Percentiles rank a stretch among this genome's conserved stretches.
phyloP scores from a whole-genome alignment of 108 stramenopile species.

The Pseudonitzschia delicatissima region DNA sequence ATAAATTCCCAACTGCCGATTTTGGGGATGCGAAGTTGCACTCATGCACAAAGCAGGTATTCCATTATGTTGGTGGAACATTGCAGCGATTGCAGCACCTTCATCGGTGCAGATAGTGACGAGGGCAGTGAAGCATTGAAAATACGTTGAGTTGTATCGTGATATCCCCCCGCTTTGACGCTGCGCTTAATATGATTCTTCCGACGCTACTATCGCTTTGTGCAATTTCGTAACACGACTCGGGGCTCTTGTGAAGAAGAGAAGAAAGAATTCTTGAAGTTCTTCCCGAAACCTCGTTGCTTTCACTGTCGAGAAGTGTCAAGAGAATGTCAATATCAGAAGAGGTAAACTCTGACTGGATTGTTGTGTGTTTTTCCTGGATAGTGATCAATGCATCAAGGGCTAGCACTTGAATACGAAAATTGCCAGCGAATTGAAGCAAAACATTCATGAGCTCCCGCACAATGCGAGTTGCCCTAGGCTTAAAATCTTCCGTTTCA shows the following conservation, averaged over 20 bases:
- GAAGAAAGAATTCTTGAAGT: background rate
- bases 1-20: background rate
- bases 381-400: background rate
- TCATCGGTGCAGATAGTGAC: background rate
- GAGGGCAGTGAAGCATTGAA: background rate
- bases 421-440: background rate
- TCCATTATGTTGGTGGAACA: constrained; percentile 10
- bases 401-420: background rate
- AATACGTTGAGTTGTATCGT: background rate
- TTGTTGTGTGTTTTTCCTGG: background rate
- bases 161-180: background rate
- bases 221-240: background rate
- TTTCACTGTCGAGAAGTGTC: background rate
- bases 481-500: constrained; percentile 11
- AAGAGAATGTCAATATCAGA: background rate
- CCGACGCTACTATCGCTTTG: background rate
- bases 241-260: background rate
- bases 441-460: background rate
- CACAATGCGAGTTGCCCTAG: constrained; percentile 1
- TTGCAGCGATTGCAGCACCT: background rate
- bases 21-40: background rate
- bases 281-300: background rate
- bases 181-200: background rate
- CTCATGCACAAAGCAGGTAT: background rate
- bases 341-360: background rate